Percentiles rank a stretch among this genome's conserved stretches.
Evolutionary conservation across 1,284 basidiomycete genomes (phyloP).

Genomic region (Pseudozyma hubeiensis): DNA sequence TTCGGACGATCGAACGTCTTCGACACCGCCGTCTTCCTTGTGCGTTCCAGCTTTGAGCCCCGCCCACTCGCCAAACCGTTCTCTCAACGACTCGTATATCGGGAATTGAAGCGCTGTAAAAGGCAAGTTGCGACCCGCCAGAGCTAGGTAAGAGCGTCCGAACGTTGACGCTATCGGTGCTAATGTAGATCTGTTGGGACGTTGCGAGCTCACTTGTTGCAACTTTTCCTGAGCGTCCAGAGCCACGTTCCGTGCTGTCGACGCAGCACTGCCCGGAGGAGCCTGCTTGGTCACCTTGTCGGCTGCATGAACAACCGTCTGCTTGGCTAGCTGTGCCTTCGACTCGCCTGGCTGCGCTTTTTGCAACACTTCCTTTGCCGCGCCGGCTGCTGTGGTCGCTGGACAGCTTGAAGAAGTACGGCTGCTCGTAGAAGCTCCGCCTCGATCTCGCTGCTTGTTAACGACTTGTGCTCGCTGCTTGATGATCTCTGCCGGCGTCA

Average conservation of each 20-base stretch:
- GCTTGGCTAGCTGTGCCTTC: constrained; percentile 20
- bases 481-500: constrained; percentile 63
- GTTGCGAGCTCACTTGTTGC: constrained; percentile 12
- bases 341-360: constrained; percentile 12
- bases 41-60: constrained; percentile 48
- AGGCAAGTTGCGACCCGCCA: constrained; percentile 61
- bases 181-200: constrained; percentile 3
- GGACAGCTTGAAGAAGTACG: constrained; percentile 13
- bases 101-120: constrained; percentile 65
- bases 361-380: constrained; percentile 29
- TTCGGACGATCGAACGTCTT: constrained; percentile 43
- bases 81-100: constrained; percentile 57
- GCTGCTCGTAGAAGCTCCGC: neutral
- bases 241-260: constrained; percentile 34
- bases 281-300: constrained; percentile 36
- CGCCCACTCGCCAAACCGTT: constrained; percentile 30
- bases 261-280: constrained; percentile 41
- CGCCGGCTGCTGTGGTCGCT: constrained; percentile 17
- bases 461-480: constrained; percentile 61
- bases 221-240: constrained; percentile 32
- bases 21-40: constrained; percentile 41
- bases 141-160: constrained; percentile 52
- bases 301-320: constrained; percentile 28
- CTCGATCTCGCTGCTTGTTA: constrained; percentile 38
- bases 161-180: constrained; percentile 34